Base-by-base conservation (phyloP, 2,329 filamentous ascomycete genomes). In the Trichoderma sp. region DNA sequence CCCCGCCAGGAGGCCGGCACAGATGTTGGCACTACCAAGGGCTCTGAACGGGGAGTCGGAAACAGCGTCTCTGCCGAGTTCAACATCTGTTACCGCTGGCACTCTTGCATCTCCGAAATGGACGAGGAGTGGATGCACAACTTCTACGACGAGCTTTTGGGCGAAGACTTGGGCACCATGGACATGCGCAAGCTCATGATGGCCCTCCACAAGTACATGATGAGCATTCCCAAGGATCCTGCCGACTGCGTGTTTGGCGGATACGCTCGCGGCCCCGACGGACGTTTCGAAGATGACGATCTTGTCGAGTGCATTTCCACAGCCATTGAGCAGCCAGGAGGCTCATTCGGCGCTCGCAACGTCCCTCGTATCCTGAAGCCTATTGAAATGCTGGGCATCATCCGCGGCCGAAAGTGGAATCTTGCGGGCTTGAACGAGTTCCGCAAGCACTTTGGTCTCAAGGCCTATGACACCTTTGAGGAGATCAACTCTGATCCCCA, bases 31-130 rank as follows among this genome's bases (percentile, higher is more conserved):
- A 89, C 84, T 10, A 83, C 84, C 37, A 79, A 86, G 2, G 86
- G 87, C 0, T 87, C 91, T 0, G 88, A 92, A 56, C 85, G 89
- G 29, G 93, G 92, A 53, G 88, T 91, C 0, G 93, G 93, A 62
- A 96, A 96, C 75, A 89, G 91, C 72, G 92, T 95, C 5, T 95
- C 92, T 0, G 92, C 91, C 4, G 93, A 97, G 81, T 97, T 97
- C 84, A 96, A 96, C 76, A 84, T 97, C 11, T 91, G 92, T 73
- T 96, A 97, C 78, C 86, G 93, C 72, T 96, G 93, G 92, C 93
- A 96, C 81, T 93, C 92, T 3, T 89, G 91, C 73, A 92, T 96
- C 73, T 88, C 78, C 27, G 76, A 77, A 56, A 89, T 87, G 72
- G 93, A 97, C 74, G 93, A 96, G 75, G 85, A 89, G 72, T 96